Evolutionary conservation across 192 early-diverging fungal genomes (phyloP).

Genomic region (Irineochytrium annulatum): DNA sequence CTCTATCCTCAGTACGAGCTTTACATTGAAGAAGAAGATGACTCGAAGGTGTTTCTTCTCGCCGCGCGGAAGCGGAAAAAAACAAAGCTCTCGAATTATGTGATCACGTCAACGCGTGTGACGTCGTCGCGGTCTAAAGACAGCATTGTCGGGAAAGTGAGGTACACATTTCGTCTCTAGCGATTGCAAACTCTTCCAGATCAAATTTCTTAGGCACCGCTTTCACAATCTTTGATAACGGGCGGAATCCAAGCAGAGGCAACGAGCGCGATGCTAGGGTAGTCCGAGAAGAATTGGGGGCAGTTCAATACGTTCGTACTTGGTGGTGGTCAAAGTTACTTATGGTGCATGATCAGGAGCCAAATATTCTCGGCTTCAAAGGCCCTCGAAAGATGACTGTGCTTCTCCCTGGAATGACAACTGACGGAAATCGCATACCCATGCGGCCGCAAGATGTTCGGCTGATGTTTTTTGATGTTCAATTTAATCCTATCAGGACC

Average conservation of each 20-base stretch:
- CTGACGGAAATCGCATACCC: slow-evolving; percentile 51
- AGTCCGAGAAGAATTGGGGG: slow-evolving; percentile 67
- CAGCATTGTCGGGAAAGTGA: slow-evolving; percentile 38
- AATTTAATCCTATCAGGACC: slow-evolving; percentile 40
- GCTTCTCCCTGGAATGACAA: slow-evolving; percentile 66
- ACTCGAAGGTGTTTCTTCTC: slow-evolving; percentile 50
- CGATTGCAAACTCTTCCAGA: slow-evolving; percentile 33
- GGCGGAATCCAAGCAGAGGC: slow-evolving; percentile 35
- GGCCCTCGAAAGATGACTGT: slow-evolving; percentile 92
- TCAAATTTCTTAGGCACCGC: slow-evolving; percentile 85
- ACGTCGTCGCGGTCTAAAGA: slow-evolving; percentile 18
- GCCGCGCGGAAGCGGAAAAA: slow-evolving; percentile 69
- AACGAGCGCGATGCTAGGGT: slow-evolving; percentile 12
- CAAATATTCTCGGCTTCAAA: slow-evolving; percentile 81
- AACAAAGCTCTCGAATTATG: slow-evolving; percentile 58
- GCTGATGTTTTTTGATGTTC: slow-evolving; percentile 1
- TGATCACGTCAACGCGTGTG: slow-evolving; percentile 41
- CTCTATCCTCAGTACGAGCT: slow-evolving; percentile 67
- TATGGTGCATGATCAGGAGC: slow-evolving; percentile 48
- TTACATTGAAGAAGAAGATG: slow-evolving; percentile 57
- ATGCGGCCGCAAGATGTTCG: slow-evolving; percentile 50
- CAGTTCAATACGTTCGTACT: slow-evolving; percentile 66
- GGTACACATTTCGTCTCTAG: slow-evolving; percentile 23
- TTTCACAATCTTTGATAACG: slow-evolving; percentile 71
- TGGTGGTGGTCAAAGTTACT: neutral